Conservation (phyloP, 805 yeast genomes). For the Schizosaccharomyces octosporus region DNA sequence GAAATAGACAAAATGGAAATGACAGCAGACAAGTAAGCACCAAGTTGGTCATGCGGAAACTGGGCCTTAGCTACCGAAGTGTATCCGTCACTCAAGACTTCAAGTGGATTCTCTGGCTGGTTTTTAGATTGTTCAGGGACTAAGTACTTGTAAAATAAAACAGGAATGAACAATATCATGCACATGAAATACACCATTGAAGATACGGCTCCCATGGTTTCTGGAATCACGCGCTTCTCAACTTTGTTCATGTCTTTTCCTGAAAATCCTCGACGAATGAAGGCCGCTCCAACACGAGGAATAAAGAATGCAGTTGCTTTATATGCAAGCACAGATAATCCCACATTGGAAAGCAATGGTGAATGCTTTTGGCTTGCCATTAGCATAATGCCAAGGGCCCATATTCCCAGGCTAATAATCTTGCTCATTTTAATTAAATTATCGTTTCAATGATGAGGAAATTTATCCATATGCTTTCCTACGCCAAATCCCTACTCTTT, state of each 20-base stretch:
- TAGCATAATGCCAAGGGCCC: conserved; percentile 3
- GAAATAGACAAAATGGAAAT: conserved; percentile 65
- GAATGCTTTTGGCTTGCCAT: conserved; percentile 12
- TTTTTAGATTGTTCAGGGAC: conserved; percentile 17
- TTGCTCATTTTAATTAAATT: too few relatives aligned
- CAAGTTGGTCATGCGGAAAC: conserved; percentile 56
- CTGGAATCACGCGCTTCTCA: conserved; percentile 47
- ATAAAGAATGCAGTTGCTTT: conserved; percentile 32
- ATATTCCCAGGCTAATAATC: background rate
- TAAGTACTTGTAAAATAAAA: conserved; percentile 53
- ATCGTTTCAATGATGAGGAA: too few relatives aligned
- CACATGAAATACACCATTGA: conserved; percentile 59
- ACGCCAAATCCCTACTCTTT: too few relatives aligned
- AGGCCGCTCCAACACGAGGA: conserved; percentile 42
- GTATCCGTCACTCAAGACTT: background rate
- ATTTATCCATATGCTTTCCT: too few relatives aligned
- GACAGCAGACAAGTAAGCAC: conserved; percentile 67
- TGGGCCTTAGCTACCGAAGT: conserved; percentile 5
- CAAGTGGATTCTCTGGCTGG: conserved; percentile 8
- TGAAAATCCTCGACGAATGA: conserved; percentile 52
- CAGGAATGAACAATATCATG: conserved; percentile 71
- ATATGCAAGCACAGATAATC: conserved; percentile 46
- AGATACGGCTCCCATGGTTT: conserved; percentile 74
- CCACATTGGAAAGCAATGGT: conserved; percentile 36
- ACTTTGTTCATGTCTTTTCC: conserved; percentile 66